Percentiles rank a stretch among this genome's conserved stretches.
phyloP scores from a whole-genome alignment of 1,284 basidiomycete genomes.

The Chalciporus sp. region DNA sequence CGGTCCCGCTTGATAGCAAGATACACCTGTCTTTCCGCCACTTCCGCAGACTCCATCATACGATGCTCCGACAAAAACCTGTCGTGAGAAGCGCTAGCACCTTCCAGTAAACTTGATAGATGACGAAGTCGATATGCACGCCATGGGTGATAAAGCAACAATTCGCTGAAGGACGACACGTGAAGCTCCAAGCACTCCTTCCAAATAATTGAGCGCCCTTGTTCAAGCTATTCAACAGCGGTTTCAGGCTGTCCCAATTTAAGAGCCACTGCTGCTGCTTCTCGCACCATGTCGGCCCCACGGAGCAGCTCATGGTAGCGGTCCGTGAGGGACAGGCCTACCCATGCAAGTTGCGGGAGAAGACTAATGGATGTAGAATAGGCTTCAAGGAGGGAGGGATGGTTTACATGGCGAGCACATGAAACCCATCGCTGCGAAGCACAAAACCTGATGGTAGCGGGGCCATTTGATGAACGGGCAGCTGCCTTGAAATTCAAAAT shows the following conservation, averaged over 20 bases:
- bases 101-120: too few relatives aligned
- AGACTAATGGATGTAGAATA: neutral
- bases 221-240: neutral
- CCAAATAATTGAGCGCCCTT: neutral
- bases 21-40: neutral
- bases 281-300: neutral
- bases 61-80: too few relatives aligned
- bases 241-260: neutral
- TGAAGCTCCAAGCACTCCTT: neutral
- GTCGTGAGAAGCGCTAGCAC: too few relatives aligned
- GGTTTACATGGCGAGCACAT: too few relatives aligned
- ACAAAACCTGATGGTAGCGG: too few relatives aligned
- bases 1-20: neutral
- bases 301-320: neutral
- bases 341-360: neutral
- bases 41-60: neutral
- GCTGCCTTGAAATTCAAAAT: neutral
- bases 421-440: too few relatives aligned
- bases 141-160: neutral
- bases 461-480: neutral
- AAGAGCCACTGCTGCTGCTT: neutral
- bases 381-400: too few relatives aligned
- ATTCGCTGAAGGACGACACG: neutral
- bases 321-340: neutral
- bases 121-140: neutral